These are phyloP conservation scores for Cetraspora pellucida DNA, from an alignment of 192 early-diverging fungal genomes.

Conservation along the genomic window DNA sequence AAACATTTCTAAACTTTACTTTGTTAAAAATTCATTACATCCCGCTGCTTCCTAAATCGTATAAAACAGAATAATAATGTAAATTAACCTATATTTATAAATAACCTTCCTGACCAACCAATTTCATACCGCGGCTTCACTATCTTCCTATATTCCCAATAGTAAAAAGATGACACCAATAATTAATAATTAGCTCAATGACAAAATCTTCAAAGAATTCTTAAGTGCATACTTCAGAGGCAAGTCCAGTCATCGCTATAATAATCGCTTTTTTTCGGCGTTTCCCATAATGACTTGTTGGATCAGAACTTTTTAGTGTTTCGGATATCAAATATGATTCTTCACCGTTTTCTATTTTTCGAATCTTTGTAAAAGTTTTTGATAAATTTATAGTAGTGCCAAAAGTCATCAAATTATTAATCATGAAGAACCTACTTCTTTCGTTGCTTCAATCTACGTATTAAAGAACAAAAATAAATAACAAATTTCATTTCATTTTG, in stretches of 20 bases:
- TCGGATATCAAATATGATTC: background rate
- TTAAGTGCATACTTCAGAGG: background rate
- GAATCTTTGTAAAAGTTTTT: background rate
- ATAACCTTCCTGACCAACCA: background rate
- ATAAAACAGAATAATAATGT: background rate
- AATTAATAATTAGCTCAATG: background rate
- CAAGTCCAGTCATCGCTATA: slow-evolving; percentile 1
- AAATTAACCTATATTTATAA: background rate
- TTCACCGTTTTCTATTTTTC: slow-evolving; percentile 3
- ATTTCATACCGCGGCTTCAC: background rate
- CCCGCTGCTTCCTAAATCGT: background rate
- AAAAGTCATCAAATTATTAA: background rate
- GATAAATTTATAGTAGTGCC: background rate
- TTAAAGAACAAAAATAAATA: background rate
- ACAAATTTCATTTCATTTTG: background rate
- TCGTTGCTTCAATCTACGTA: slow-evolving; percentile 6
- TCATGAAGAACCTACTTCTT: background rate
- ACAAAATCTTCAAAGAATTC: background rate
- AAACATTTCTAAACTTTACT: background rate
- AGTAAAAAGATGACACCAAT: background rate
- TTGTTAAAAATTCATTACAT: slow-evolving; percentile 18
- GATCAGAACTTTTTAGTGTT: background rate
- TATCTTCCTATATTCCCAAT: slow-evolving; percentile 6
- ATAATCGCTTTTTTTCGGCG: slow-evolving; percentile 8
- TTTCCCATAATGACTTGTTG: background rate